phyloP scores from a whole-genome alignment of 495 filamentous ascomycete genomes.

The Hyphodiscus hymeniophilus region DNA sequence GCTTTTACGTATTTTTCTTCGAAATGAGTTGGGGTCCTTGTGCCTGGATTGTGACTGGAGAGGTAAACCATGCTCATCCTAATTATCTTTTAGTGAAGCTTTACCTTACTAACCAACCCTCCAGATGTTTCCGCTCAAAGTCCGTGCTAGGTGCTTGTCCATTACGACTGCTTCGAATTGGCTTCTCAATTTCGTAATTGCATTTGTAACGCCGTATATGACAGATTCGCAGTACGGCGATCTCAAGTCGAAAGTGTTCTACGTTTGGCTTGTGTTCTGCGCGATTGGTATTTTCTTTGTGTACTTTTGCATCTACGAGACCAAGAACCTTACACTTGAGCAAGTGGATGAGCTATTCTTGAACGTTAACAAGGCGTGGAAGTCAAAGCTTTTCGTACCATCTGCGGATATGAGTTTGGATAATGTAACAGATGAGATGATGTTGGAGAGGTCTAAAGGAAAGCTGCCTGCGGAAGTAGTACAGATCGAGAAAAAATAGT shows the following conservation, averaged over 20 bases:
- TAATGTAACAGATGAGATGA: no score
- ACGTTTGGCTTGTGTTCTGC: slow-evolving; percentile 71
- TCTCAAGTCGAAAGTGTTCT: slow-evolving; percentile 68
- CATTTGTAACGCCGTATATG: slow-evolving; percentile 68
- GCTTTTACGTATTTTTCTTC: slow-evolving; percentile 71
- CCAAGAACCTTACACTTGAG: slow-evolving; percentile 73
- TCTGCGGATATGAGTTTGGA: no score
- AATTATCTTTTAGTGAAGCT: no score
- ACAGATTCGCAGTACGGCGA: slow-evolving; percentile 52
- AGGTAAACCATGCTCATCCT: no score
- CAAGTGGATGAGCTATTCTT: slow-evolving; percentile 75
- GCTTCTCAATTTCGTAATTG: slow-evolving; percentile 70
- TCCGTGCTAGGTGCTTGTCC: slow-evolving; percentile 61
- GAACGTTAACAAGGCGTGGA: slow-evolving; percentile 45
- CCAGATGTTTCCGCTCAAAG: slow-evolving; percentile 66
- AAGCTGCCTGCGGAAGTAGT: no score
- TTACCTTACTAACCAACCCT: no score
- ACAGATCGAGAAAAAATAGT: no score
- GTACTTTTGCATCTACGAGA: slow-evolving; percentile 74
- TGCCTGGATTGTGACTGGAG: slow-evolving; percentile 55
- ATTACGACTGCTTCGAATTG: slow-evolving; percentile 71
- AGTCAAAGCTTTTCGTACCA: no score
- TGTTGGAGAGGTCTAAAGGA: no score
- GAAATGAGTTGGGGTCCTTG: slow-evolving; percentile 54
- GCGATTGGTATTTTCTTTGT: slow-evolving; percentile 66